Conservation (phyloP, 1,139 yeast species). For the Hansenula lynferdii region DNA sequence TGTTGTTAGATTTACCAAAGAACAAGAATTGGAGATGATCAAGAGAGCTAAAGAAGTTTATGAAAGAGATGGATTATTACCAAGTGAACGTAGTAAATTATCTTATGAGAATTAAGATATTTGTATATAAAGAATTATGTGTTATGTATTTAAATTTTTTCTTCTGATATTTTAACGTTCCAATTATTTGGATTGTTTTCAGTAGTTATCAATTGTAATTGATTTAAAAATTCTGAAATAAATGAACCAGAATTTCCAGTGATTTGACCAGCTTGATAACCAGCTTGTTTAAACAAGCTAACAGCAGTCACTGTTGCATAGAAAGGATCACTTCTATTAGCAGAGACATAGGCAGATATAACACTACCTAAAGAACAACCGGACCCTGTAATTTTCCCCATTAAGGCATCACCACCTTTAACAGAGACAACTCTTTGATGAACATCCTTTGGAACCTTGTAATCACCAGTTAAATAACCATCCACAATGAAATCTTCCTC, state of each 20-base stretch:
- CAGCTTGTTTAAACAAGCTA: slow-evolving; percentile 58
- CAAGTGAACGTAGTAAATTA: slow-evolving; percentile 58
- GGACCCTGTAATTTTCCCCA: slow-evolving; percentile 81
- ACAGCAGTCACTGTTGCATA: slow-evolving; percentile 58
- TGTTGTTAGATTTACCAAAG: slow-evolving; percentile 64
- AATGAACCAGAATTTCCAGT: slow-evolving; percentile 14
- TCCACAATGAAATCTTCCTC: slow-evolving; percentile 42
- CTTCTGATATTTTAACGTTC: slow-evolving; percentile 11
- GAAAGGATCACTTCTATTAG: slow-evolving; percentile 34
- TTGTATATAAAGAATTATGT: not conserved
- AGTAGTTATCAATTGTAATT: slow-evolving; percentile 12
- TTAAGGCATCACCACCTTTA: slow-evolving; percentile 58
- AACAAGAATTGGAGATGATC: slow-evolving; percentile 47
- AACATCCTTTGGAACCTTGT: slow-evolving; percentile 15
- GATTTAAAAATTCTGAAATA: slow-evolving; percentile 9
- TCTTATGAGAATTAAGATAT: slow-evolving; percentile 47
- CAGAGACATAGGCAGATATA: slow-evolving; percentile 56
- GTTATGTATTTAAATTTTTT: not conserved
- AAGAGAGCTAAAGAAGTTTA: slow-evolving; percentile 38
- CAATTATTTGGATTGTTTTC: slow-evolving; percentile 23
- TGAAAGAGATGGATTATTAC: slow-evolving; percentile 40
- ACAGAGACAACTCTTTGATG: slow-evolving; percentile 8
- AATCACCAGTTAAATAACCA: slow-evolving; percentile 28
- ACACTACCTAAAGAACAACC: slow-evolving; percentile 85
- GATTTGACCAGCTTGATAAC: slow-evolving; percentile 39